Evolutionary conservation across 192 early-diverging fungal species (phyloP).

Genomic region (Rhizophlyctis rosea): DNA sequence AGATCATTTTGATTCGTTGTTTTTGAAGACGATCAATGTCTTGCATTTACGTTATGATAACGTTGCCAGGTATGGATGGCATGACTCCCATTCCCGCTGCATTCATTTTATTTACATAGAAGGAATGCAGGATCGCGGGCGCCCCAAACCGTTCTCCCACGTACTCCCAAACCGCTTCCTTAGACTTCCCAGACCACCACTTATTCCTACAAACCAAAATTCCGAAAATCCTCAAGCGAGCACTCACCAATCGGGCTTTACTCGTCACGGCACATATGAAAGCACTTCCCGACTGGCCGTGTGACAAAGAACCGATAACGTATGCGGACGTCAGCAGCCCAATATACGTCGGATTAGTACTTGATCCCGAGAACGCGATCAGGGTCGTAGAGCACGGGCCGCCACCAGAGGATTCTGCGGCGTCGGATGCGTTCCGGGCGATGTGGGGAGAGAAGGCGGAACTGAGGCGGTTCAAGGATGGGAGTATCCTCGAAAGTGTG

Average conservation of each 20-base stretch:
- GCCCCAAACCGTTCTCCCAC: slow-evolving; percentile 13
- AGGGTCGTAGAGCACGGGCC: slow-evolving; percentile 89
- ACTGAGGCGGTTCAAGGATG: slow-evolving; percentile 91
- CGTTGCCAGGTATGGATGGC: slow-evolving; percentile 47
- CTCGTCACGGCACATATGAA: slow-evolving; percentile 25
- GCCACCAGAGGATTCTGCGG: slow-evolving; percentile 61
- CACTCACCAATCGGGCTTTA: slow-evolving; percentile 33
- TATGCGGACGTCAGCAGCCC: slow-evolving; percentile 32
- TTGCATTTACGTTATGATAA: slow-evolving; percentile 69
- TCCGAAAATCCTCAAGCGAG: slow-evolving; percentile 34
- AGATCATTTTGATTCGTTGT: slow-evolving; percentile 77
- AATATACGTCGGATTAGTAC: slow-evolving; percentile 62
- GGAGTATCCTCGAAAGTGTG: slow-evolving; percentile 83
- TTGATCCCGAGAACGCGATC: slow-evolving; percentile 62
- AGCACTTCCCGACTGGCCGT: slow-evolving; percentile 16
- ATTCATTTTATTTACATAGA: not conserved
- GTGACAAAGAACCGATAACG: slow-evolving; percentile 13
- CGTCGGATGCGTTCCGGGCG: slow-evolving; percentile 61
- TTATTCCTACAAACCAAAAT: slow-evolving; percentile 31
- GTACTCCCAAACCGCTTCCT: slow-evolving; percentile 25
- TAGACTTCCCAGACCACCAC: slow-evolving; percentile 39
- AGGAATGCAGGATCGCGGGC: slow-evolving; percentile 19
- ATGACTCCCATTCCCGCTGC: not conserved
- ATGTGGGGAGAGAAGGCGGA: slow-evolving; percentile 92
- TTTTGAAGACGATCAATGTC: slow-evolving; percentile 68